phyloP scores from a whole-genome alignment of 441 rosid genomes.

The Euphorbia corollata region DNA sequence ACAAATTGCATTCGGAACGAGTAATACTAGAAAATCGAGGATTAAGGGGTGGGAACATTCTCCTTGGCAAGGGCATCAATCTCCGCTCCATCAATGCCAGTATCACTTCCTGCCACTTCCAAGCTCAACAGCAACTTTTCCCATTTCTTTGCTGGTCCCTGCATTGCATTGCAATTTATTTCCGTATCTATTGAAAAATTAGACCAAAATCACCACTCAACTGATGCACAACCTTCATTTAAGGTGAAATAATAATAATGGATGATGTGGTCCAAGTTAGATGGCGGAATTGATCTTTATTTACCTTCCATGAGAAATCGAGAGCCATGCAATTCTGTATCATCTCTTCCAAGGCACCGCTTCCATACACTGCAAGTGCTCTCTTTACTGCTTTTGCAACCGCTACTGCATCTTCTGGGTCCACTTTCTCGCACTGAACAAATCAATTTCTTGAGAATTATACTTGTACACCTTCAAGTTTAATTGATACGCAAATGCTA shows the following conservation, averaged over 20 bases:
- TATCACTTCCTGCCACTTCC: constrained; percentile 2
- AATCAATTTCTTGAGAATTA: too few species aligned
- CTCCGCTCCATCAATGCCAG: constrained; percentile 11
- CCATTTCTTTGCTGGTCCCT: constrained; percentile 8
- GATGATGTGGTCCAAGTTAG: too few species aligned
- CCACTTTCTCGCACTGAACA: constrained; percentile 2
- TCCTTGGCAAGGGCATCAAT: constrained; percentile 35
- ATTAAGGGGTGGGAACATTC: constrained; percentile 57
- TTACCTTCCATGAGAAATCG: constrained; percentile 10
- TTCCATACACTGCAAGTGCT: background rate
- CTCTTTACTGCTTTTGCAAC: background rate
- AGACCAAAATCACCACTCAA: too few species aligned
- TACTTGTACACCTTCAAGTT: too few species aligned
- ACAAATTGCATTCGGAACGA: too few species aligned
- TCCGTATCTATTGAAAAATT: too few species aligned
- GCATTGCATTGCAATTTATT: background rate
- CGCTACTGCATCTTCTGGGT: background rate
- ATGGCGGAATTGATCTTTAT: background rate
- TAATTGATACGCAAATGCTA: background rate
- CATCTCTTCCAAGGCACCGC: background rate
- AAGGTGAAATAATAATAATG: too few species aligned
- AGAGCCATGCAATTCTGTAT: constrained; percentile 4
- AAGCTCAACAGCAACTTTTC: constrained; percentile 1
- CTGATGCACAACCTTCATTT: too few species aligned
- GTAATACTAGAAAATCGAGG: too few species aligned